Evolutionary conservation across 1,284 basidiomycete genomes (phyloP).

Genomic region (Porphyrellus sp.): DNA sequence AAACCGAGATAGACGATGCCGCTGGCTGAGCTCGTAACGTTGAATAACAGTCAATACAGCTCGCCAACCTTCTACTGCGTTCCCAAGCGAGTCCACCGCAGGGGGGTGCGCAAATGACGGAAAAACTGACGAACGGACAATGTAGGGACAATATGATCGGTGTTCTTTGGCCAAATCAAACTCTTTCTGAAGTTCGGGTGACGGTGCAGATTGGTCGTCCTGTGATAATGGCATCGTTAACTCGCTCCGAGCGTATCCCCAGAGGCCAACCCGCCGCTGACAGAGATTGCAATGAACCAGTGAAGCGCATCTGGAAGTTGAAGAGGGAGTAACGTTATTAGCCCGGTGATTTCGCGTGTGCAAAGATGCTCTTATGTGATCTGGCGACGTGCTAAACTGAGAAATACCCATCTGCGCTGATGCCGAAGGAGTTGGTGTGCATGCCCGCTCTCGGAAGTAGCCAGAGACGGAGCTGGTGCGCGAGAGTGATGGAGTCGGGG

Average conservation of each 20-base stretch:
- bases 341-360: conserved; percentile 6
- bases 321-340: neutral
- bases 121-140: conserved; percentile 64
- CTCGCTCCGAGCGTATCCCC: conserved; percentile 54
- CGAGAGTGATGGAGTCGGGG: conserved; percentile 42
- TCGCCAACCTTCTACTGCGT: conserved; percentile 70
- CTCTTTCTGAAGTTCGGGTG: conserved; percentile 45
- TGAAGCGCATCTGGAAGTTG: conserved; percentile 39
- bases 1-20: conserved; percentile 45
- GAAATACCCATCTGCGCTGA: conserved; percentile 22
- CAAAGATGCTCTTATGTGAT: conserved; percentile 21
- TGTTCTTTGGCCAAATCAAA: conserved; percentile 77
- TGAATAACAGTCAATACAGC: conserved; percentile 64
- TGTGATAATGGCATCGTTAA: conserved; percentile 6
- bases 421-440: conserved; percentile 15
- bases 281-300: conserved; percentile 67
- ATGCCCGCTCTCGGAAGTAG: conserved; percentile 15
- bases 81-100: conserved; percentile 19
- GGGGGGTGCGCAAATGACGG: conserved; percentile 50
- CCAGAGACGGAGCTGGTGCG: conserved; percentile 46
- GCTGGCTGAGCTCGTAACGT: conserved; percentile 59
- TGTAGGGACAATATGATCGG: conserved; percentile 76
- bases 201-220: conserved; percentile 11
- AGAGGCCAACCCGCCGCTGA: conserved; percentile 72
- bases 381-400: conserved; percentile 17